Base-by-base conservation (phyloP, 169 alveolate genomes). In the Ophryocystis elektroscirrha region DNA sequence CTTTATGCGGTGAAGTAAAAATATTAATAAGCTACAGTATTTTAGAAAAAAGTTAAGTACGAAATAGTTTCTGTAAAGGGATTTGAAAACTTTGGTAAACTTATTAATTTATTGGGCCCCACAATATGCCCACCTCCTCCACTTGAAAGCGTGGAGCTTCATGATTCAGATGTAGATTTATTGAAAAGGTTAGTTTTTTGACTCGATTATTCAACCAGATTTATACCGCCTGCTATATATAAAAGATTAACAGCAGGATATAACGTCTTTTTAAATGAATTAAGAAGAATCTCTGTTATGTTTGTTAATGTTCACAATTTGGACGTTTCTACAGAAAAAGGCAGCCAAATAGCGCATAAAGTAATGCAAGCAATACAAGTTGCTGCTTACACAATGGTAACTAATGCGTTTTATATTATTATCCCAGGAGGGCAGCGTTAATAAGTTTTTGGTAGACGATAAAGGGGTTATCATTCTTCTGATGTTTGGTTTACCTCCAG, bases 371-470 rank as follows among this genome's bases (percentile, higher is more conserved):
- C 51, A 51, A 54, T 54, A 15, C 39, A 32, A n/a, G 12, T 12
- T 12, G 12, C 18, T n/a, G 39, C 39, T 12, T 32, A 32, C n/a
- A 12, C n/a, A 32, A n/a, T n/a, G n/a, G n/a, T n/a, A n/a, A n/a
- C n/a, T 60, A 61, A 16, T 49, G 46, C 38, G 64, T 59, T 16
- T 59, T 60, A 2, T 53, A 61, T 23, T 51, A 7, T 62, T 42
- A 32, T n/a, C 57, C 5, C 54, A 63, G 67, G 75, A 59, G 61
- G 83, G 83, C 2, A 62, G 73, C 20, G 83, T 74, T 32, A 74
- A 74, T 55, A 74, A 74, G 51, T 74, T 74, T 36, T 56, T 70
- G 32, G 80, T 70, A 44, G 83, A 74, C 28, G 83, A 74, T 63
- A 74, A 74, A 51, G 83, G 83, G 22, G 67, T 59, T 1, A 32